phyloP scores from a whole-genome alignment of 2,329 filamentous ascomycete species.

The Hypomyces perniciosus region DNA sequence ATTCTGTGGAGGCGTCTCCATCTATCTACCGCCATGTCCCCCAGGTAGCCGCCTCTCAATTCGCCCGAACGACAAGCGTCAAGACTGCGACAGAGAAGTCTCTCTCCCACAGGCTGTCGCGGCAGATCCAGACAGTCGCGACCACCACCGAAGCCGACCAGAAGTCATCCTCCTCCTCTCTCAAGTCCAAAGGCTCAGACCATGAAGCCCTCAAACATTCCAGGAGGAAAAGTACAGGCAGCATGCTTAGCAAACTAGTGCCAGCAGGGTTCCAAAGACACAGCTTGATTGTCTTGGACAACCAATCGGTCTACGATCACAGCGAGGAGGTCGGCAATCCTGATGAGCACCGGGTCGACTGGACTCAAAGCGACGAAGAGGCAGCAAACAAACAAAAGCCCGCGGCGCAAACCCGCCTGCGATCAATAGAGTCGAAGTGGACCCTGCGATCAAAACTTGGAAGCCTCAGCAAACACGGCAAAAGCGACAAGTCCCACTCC shows the following conservation, averaged over 20 bases:
- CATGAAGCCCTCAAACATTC: constrained; percentile 11
- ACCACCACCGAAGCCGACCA: constrained; percentile 30
- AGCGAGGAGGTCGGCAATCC: constrained; percentile 18
- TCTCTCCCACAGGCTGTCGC: constrained; percentile 39
- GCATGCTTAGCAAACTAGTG: constrained; percentile 21
- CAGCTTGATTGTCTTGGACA: not conserved
- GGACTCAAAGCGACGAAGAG: constrained; percentile 52
- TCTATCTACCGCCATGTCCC: constrained; percentile 45
- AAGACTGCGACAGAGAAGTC: constrained; percentile 32
- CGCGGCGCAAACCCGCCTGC: constrained; percentile 26
- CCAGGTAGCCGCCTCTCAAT: constrained; percentile 48
- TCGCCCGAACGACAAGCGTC: constrained; percentile 46
- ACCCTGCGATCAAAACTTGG: constrained; percentile 38
- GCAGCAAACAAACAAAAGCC: constrained; percentile 13
- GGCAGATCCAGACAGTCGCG: constrained; percentile 30
- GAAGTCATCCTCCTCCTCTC: constrained; percentile 14
- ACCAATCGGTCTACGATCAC: constrained; percentile 15
- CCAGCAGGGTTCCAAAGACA: not conserved
- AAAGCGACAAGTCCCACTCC: constrained; percentile 18
- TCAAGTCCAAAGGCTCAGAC: constrained; percentile 13
- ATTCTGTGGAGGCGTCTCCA: constrained; percentile 12
- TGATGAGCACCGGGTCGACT: constrained; percentile 44
- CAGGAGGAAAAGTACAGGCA: constrained; percentile 34
- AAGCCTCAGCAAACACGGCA: constrained; percentile 25
- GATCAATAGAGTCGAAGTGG: constrained; percentile 45